Conservation (phyloP, 2,329 filamentous ascomycete genomes). For the Ophiostoma angusticollis region DNA sequence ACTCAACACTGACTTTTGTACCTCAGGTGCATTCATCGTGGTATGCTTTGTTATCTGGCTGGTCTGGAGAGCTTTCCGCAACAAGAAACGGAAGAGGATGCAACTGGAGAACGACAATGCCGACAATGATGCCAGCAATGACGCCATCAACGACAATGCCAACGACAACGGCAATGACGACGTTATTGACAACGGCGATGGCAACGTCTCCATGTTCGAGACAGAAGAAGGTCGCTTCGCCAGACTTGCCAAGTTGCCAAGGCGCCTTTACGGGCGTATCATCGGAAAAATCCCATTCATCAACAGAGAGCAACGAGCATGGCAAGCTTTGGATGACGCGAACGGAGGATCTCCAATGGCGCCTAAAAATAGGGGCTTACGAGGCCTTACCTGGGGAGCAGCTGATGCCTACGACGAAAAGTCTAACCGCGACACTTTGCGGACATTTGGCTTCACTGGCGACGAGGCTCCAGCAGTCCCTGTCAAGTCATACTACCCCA, state of each 20-base stretch:
- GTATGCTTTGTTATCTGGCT: constrained; percentile 33
- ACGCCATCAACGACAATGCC: too few species aligned
- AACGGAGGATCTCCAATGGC: not conserved
- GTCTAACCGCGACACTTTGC: constrained; percentile 1
- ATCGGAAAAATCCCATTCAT: constrained; percentile 25
- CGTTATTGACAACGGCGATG: not conserved
- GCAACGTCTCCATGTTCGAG: not conserved
- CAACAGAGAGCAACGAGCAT: constrained; percentile 14
- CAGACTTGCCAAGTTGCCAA: constrained; percentile 1
- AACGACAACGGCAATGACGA: not conserved
- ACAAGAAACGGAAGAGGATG: constrained; percentile 18
- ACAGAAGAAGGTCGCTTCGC: constrained; percentile 5
- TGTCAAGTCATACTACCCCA: constrained; percentile 11
- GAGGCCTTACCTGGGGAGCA: not conserved
- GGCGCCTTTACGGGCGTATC: constrained; percentile 11
- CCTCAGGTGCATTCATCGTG: constrained; percentile 30
- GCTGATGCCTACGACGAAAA: not conserved
- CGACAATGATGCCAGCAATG: too few species aligned
- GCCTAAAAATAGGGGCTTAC: not conserved
- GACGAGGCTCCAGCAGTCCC: constrained; percentile 2
- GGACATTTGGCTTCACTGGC: constrained; percentile 3
- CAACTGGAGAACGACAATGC: too few species aligned
- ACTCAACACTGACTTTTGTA: not conserved
- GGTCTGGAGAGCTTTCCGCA: constrained; percentile 27
- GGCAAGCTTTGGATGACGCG: constrained; percentile 21